Percentiles rank a stretch among this genome's conserved stretches.
Conservation (phyloP, 805 yeast species). For the Ogataea zsoltii region DNA sequence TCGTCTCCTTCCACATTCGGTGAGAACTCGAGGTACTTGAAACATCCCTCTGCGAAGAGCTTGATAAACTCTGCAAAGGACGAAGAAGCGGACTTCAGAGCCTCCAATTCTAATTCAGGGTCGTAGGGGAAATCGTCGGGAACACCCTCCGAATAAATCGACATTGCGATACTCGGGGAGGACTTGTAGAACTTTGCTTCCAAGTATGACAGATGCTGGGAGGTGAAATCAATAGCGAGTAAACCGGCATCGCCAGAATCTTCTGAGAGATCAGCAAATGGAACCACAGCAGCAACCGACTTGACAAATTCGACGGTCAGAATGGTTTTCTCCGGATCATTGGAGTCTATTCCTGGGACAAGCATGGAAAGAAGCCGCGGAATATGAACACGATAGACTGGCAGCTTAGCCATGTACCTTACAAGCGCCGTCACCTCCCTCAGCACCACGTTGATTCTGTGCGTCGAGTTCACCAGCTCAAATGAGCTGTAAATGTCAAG, state of each 20-base stretch:
- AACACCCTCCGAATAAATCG: constrained; percentile 22
- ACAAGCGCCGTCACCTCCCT: constrained; percentile 64
- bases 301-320: constrained; percentile 69
- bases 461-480: constrained; percentile 67
- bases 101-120: constrained; percentile 47
- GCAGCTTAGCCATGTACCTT: constrained; percentile 63
- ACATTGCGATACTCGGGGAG: constrained; percentile 26
- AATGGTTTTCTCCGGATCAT: constrained; percentile 75
- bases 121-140: constrained; percentile 41
- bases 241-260: constrained; percentile 42
- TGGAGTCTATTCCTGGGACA: constrained; percentile 83
- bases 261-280: constrained; percentile 60
- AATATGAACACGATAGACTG: constrained; percentile 72
- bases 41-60: constrained; percentile 57
- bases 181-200: constrained; percentile 41
- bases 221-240: constrained; percentile 56
- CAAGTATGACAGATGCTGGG: constrained; percentile 60
- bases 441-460: constrained; percentile 74
- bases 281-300: constrained; percentile 68
- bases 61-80: constrained; percentile 63
- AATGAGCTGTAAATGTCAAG: constrained; percentile 78
- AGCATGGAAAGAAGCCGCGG: constrained; percentile 70
- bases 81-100: constrained; percentile 72
- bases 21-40: constrained; percentile 64
- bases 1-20: constrained; percentile 57